Evolutionary conservation across 1,139 yeast genomes (phyloP).

Genomic region (Eremothecium coryli): DNA sequence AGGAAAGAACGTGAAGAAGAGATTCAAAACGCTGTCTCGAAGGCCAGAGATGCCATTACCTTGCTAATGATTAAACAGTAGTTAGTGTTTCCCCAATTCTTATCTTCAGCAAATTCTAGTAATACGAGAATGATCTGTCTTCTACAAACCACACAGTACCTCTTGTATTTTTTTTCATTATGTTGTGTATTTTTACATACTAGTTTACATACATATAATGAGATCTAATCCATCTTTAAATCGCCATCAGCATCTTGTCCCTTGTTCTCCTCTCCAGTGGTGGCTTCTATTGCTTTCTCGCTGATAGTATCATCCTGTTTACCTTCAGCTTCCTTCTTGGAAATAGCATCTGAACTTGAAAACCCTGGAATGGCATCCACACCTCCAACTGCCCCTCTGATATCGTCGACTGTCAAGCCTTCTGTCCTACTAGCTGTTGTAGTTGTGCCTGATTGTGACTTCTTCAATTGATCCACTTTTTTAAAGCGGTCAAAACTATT

Average conservation of each 20-base stretch:
- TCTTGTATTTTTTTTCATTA: constrained; percentile 1
- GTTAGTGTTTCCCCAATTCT: too few relatives aligned
- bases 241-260: constrained; percentile 23
- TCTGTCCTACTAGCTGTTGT: constrained; percentile 12
- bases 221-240: constrained; percentile 19
- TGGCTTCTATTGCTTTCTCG: constrained; percentile 1
- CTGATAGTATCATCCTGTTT: constrained; percentile 1
- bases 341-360: constrained; percentile 26
- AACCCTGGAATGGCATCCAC: constrained; percentile 46
- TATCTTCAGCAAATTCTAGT: constrained; percentile 1
- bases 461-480: constrained; percentile 5
- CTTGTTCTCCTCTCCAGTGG: neutral
- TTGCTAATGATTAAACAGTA: constrained; percentile 39
- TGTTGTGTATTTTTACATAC: constrained; percentile 1
- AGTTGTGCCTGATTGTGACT: constrained; percentile 7
- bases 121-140: constrained; percentile 1
- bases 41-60: constrained; percentile 49
- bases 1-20: constrained; percentile 38
- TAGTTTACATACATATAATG: constrained; percentile 2
- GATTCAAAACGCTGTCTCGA: constrained; percentile 37
- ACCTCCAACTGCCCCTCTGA: constrained; percentile 54
- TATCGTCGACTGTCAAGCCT: constrained; percentile 46
- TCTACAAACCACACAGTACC: constrained; percentile 2
- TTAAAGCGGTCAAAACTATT: constrained; percentile 15
- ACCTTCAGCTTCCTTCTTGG: constrained; percentile 11